phyloP scores from a whole-genome alignment of 192 early-diverging fungal genomes.

The Entomortierella parvispora region DNA sequence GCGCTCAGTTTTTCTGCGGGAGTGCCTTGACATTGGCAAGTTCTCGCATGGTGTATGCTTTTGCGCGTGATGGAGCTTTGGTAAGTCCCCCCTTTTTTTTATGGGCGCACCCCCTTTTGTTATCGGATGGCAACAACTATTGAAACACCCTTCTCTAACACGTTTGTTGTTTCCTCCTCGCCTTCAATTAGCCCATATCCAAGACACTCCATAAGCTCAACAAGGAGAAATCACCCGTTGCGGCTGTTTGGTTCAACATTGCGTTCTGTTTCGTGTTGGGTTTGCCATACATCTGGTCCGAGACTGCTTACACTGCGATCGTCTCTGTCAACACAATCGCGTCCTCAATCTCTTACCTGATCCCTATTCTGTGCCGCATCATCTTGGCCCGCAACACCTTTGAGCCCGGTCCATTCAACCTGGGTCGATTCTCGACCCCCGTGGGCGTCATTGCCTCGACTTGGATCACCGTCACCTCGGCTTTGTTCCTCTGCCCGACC shows the following conservation, averaged over 20 bases:
- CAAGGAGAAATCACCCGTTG: slow-evolving; percentile 52
- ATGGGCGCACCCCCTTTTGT: background rate
- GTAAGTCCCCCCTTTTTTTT: background rate
- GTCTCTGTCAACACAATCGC: slow-evolving; percentile 65
- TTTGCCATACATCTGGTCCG: slow-evolving; percentile 54
- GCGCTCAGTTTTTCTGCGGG: slow-evolving; percentile 56
- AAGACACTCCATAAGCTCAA: slow-evolving; percentile 52
- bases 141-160: background rate
- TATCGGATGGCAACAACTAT: background rate
- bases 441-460: slow-evolving; percentile 32
- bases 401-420: slow-evolving; percentile 53
- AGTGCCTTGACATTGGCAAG: slow-evolving; percentile 52
- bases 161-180: background rate
- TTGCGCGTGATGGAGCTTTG: slow-evolving; percentile 62
- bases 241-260: slow-evolving; percentile 60
- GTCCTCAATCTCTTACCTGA: slow-evolving; percentile 55
- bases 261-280: slow-evolving; percentile 54
- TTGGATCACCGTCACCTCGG: slow-evolving; percentile 52
- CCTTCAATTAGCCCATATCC: slow-evolving; percentile 44
- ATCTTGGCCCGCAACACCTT: slow-evolving; percentile 53
- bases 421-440: slow-evolving; percentile 45
- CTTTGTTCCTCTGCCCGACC: slow-evolving; percentile 55
- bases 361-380: slow-evolving; percentile 58
- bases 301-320: slow-evolving; percentile 58
- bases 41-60: slow-evolving; percentile 64